phyloP scores from a whole-genome alignment of 345 rosid species.

The Durio zibethinus region DNA sequence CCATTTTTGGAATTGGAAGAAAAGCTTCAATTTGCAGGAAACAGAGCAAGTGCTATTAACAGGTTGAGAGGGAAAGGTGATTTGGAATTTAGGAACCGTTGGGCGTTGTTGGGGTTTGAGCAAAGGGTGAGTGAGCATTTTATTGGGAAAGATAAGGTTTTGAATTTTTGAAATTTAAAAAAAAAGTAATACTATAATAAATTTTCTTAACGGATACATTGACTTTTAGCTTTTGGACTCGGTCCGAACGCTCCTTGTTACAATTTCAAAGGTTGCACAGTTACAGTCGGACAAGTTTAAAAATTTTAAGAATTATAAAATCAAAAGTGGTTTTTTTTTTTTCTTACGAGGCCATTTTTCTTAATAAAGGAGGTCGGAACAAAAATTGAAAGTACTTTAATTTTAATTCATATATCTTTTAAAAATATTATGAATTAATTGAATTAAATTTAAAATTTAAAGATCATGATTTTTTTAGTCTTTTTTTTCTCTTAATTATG shows the following conservation, averaged over 20 bases:
- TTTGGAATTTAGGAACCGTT: conserved; percentile 11
- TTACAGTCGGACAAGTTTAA: neutral
- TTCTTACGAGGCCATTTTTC: too few species aligned
- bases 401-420: too few species aligned
- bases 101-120: neutral
- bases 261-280: neutral
- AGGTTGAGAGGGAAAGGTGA: neutral
- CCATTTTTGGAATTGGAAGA: conserved; percentile 41
- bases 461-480: too few species aligned
- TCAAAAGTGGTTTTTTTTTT: too few species aligned
- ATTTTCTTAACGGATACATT: conserved; percentile 29
- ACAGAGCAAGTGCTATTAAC: neutral
- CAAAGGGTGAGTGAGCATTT: neutral
- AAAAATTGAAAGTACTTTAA: too few species aligned
- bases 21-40: conserved; percentile 18
- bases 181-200: neutral
- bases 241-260: neutral
- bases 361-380: too few species aligned
- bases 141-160: conserved; percentile 11
- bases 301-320: neutral
- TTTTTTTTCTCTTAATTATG: too few species aligned
- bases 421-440: too few species aligned
- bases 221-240: conserved; percentile 12
- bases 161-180: conserved; percentile 53
- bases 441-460: too few species aligned